Conservation (phyloP, 345 rosid species). For the Cochlearia excelsa region DNA sequence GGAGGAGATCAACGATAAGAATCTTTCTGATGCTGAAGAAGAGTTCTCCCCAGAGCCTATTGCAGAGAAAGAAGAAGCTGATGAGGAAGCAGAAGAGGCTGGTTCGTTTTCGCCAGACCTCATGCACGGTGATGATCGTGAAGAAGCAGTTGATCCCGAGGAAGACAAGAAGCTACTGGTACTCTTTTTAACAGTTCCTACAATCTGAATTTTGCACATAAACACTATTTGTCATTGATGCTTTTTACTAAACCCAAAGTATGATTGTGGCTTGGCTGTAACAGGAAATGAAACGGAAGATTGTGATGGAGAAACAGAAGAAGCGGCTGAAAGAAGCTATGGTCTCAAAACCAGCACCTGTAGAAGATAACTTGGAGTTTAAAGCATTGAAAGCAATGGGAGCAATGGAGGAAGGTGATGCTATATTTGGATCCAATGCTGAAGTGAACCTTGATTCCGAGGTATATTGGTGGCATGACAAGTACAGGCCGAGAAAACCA, state of each 20-base stretch:
- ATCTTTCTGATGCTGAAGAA: conserved; percentile 47
- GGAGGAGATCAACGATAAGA: conserved; percentile 43
- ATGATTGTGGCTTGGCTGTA: conserved; percentile 22
- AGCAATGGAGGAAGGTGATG: conserved; percentile 94
- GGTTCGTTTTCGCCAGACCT: conserved; percentile 91
- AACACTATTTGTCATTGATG: background rate
- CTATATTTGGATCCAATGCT: conserved; percentile 82
- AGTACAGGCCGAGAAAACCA: conserved; percentile 91
- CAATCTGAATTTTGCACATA: background rate
- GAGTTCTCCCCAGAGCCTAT: conserved; percentile 64
- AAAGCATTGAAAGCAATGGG: conserved; percentile 97
- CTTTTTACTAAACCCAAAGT: conserved; percentile 15
- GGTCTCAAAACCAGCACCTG: conserved; percentile 64
- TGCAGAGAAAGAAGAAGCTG: conserved; percentile 46
- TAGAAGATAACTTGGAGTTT: conserved; percentile 76
- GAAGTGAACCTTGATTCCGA: conserved; percentile 93
- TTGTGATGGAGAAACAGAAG: conserved; percentile 70
- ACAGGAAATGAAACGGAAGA: conserved; percentile 67
- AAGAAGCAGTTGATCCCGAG: conserved; percentile 93
- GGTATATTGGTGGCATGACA: conserved; percentile 99
- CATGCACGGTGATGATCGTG: conserved; percentile 76
- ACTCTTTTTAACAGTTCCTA: conserved; percentile 15
- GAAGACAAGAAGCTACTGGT: conserved; percentile 86
- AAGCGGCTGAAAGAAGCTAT: conserved; percentile 68
- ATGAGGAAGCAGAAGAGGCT: conserved; percentile 60